phyloP scores from a whole-genome alignment of 163 green algal genomes.

The Picocystis sp. region DNA sequence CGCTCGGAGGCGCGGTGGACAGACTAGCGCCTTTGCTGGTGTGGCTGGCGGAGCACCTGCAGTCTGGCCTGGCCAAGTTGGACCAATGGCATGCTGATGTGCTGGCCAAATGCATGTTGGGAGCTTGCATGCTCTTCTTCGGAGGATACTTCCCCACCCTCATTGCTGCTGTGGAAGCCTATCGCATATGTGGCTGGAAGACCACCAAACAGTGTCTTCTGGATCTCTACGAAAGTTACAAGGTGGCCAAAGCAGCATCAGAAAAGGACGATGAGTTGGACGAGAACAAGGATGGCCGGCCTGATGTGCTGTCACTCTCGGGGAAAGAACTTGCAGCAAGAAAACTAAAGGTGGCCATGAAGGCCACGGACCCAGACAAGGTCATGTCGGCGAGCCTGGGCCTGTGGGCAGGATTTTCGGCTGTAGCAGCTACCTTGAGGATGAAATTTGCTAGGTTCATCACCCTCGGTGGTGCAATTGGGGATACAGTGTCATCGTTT shows the following conservation, averaged over 20 bases:
- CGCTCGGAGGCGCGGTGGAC: too few relatives aligned
- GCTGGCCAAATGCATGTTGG: conserved; percentile 1
- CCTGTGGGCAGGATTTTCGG: conserved; percentile 9
- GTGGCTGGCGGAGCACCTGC: too few relatives aligned
- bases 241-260: conserved; percentile 8
- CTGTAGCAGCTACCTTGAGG: conserved; percentile 12
- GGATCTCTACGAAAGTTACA: conserved; percentile 4
- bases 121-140: conserved; percentile 12
- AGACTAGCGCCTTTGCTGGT: too few relatives aligned
- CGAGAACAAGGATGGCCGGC: conserved; percentile 8
- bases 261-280: conserved; percentile 16
- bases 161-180: conserved; percentile 14
- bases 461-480: conserved; percentile 9
- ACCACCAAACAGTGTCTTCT: neutral
- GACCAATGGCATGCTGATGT: too few relatives aligned
- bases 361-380: conserved; percentile 9
- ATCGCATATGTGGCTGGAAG: conserved; percentile 7
- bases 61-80: too few relatives aligned
- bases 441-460: conserved; percentile 12
- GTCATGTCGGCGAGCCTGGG: neutral
- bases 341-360: conserved; percentile 10
- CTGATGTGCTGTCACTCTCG: conserved; percentile 8
- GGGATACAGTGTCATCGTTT: conserved; percentile 4
- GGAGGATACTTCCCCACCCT: conserved; percentile 10
- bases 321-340: neutral